A percentile compares a stretch with the other conserved stretches of the same genome.
phyloP scores from a whole-genome alignment of 164 flowering plant species.

The Magnolia sinica region DNA sequence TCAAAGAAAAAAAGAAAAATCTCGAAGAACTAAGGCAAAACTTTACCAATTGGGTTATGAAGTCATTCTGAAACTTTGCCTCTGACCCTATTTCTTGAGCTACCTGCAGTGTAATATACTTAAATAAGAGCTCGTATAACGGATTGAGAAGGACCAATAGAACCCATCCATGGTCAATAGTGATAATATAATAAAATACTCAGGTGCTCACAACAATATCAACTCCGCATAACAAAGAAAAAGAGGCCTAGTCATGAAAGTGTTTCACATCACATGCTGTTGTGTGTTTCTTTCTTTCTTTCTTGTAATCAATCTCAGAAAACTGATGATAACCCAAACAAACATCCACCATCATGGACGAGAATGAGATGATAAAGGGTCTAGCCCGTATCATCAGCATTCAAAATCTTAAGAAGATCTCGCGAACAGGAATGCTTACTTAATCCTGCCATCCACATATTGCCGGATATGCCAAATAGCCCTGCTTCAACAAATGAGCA shows the following conservation, averaged over 20 bases:
- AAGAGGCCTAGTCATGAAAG: not conserved
- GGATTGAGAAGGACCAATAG: not conserved
- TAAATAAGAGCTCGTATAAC: slow-evolving; percentile 7
- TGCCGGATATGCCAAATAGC: no score
- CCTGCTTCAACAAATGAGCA: no score
- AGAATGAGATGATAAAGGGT: no score
- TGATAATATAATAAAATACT: not conserved
- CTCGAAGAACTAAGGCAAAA: not conserved
- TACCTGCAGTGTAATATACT: slow-evolving; percentile 34
- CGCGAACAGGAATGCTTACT: no score
- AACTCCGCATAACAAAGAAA: not conserved
- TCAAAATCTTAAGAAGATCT: no score
- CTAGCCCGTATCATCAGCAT: no score
- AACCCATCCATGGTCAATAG: not conserved
- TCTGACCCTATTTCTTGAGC: slow-evolving; percentile 55
- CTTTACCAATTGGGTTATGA: slow-evolving; percentile 40
- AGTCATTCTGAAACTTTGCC: slow-evolving; percentile 47
- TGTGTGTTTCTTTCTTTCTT: no score
- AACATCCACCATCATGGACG: no score
- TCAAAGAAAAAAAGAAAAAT: not conserved
- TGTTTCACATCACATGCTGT: not conserved
- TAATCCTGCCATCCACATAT: no score
- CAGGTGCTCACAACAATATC: not conserved
- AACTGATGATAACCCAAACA: no score
- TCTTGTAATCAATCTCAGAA: no score